Percentiles rank a stretch among this genome's conserved stretches.
Evolutionary conservation across 306 rosid species (phyloP).

Genomic region (Cucurbita argyrosperma): DNA sequence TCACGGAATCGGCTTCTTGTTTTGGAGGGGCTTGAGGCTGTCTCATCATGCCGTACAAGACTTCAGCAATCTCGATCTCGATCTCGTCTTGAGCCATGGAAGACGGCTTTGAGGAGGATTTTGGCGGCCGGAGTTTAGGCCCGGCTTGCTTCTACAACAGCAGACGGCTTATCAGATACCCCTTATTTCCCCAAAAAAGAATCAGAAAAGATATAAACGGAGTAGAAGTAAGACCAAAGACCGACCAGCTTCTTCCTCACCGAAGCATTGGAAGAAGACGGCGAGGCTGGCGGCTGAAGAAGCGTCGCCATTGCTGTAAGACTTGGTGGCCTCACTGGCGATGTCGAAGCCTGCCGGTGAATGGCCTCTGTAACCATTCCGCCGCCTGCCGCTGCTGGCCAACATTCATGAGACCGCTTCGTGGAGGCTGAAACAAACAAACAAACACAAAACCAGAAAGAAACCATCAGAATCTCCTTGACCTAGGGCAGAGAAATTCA

Average conservation of each 20-base stretch:
- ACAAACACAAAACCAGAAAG: neutral
- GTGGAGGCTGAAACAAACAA: constrained; percentile 40
- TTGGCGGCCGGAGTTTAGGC: constrained; percentile 54
- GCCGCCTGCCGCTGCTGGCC: constrained; percentile 55
- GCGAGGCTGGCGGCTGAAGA: constrained; percentile 47
- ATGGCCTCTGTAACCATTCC: constrained; percentile 40
- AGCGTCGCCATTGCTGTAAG: constrained; percentile 14
- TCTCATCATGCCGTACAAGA: constrained; percentile 74
- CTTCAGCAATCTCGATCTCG: constrained; percentile 96
- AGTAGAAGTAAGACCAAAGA: constrained; percentile 4
- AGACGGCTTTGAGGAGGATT: constrained; percentile 41
- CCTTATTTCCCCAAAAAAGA: neutral
- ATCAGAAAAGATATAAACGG: neutral
- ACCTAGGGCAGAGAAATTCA: neutral
- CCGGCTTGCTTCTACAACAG: constrained; percentile 59
- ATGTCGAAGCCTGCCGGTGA: constrained; percentile 59
- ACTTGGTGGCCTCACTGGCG: constrained; percentile 61
- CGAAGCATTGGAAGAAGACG: constrained; percentile 69
- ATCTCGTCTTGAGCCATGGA: constrained; percentile 66
- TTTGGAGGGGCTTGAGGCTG: constrained; percentile 80
- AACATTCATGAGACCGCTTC: constrained; percentile 83
- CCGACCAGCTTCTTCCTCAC: constrained; percentile 74
- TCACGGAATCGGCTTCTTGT: constrained; percentile 53
- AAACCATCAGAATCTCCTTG: neutral
- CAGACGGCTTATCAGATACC: constrained; percentile 18